Base-by-base conservation (phyloP, 2,329 filamentous ascomycete genomes). In the Clonostachys rosea region DNA sequence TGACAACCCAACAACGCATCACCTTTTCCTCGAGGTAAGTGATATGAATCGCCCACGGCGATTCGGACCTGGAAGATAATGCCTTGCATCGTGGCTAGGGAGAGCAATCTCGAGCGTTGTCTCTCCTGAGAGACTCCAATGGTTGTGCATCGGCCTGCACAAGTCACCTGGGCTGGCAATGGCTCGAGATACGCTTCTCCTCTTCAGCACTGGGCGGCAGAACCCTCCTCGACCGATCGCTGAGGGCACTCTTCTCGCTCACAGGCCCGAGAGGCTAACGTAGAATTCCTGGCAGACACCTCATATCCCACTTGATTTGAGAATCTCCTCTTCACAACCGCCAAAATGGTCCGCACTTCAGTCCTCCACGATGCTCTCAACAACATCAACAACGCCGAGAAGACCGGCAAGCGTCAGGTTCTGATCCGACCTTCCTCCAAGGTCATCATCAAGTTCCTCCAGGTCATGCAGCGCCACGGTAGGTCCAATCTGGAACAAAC, bases 371-470 rank as follows among this genome's bases (percentile, higher is more conserved):
- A 99, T 87, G 91, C 89, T 72, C 88, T 96, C 68, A 96, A 96
- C 75, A 82, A 85, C 81, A 97, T 99, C 87, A 99, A 99, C 91
- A 99, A 99, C 77, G 94, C 94, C 83, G 95, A 99, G 86, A 97
- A 99, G 88, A 82, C 89, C 65, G 94, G 94, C 80, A 97, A 97
- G 88, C 91, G 94, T 70, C 94, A 99, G 81, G 94, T 97, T 71
- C 70, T 99, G 74, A 96, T 99, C 83, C 86, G 91, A 68, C 94
- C 95, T 64, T 88, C 84, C 74, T 97, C 94, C 76, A 99, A 99
- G 89, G 94, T 99, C 82, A 99, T 99, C 67, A 79, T 95, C 82
- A 97, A 97, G 85, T 99, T 97, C 86, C 83, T 99, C 70, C 83
- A 83, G 71, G 92, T 97, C 74, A 99, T 99, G 94, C 94, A 99